Conservation (phyloP, 2,329 filamentous ascomycete genomes). For the Monosporascus sp. region DNA sequence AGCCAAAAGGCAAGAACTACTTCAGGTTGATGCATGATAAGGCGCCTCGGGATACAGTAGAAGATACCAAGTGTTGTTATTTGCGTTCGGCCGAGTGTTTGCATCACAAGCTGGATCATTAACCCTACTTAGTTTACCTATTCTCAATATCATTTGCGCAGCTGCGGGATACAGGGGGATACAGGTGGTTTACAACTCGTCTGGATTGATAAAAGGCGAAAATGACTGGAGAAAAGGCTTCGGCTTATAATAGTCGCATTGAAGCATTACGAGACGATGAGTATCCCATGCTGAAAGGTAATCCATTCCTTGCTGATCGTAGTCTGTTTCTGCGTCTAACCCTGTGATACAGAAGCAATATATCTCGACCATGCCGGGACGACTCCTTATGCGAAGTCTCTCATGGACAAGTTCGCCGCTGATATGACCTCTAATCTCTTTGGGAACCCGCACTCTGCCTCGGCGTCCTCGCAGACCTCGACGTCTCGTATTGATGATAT, state of each 20-base stretch:
- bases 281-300: constrained; percentile 67
- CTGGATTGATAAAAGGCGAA: constrained; percentile 14
- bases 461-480: constrained; percentile 71
- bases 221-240: constrained; percentile 21
- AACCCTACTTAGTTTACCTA: too few species aligned
- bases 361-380: constrained; percentile 97
- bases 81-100: too few species aligned
- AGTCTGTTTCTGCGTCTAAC: background rate
- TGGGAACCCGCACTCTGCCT: constrained; percentile 89
- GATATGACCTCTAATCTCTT: constrained; percentile 76
- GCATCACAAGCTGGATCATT: too few species aligned
- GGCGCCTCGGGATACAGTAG: too few species aligned
- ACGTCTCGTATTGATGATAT: constrained; percentile 71
- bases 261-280: constrained; percentile 55
- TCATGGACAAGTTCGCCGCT: constrained; percentile 73
- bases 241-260: constrained; percentile 52
- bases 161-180: background rate
- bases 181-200: background rate
- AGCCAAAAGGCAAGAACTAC: too few species aligned
- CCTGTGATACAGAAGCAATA: constrained; percentile 50
- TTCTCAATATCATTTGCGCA: too few species aligned
- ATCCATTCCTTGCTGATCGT: background rate
- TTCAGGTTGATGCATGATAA: too few species aligned
- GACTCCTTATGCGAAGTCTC: constrained; percentile 73
- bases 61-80: too few species aligned